Evolutionary conservation across 1,139 yeast genomes (phyloP).

Genomic region (Geotrichum macrosporum): DNA sequence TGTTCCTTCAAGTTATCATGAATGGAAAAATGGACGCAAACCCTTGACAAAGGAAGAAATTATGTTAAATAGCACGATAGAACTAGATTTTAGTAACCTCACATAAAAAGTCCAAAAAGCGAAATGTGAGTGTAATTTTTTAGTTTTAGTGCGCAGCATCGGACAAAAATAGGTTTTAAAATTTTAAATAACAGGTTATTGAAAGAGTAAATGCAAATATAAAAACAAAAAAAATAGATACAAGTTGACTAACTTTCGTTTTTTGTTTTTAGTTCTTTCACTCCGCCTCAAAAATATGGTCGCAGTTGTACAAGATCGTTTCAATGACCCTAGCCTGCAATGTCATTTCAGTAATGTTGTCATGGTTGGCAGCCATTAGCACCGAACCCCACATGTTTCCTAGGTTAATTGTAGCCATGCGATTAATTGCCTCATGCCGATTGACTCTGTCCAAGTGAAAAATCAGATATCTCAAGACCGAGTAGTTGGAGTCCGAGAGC

Average conservation of each 20-base stretch:
- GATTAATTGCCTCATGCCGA: constrained; percentile 55
- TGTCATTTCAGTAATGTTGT: constrained; percentile 68
- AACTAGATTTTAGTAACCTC: too few relatives aligned
- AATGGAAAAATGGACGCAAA: not conserved
- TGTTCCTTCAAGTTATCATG: too few relatives aligned
- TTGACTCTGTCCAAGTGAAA: constrained; percentile 81
- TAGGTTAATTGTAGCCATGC: constrained; percentile 76
- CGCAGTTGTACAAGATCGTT: constrained; percentile 52
- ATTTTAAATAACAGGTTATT: too few relatives aligned
- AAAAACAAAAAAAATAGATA: not conserved
- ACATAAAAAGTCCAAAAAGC: too few relatives aligned
- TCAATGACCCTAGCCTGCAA: constrained; percentile 79
- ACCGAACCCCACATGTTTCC: constrained; percentile 96
- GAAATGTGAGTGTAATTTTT: too few relatives aligned
- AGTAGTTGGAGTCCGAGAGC: constrained; percentile 91
- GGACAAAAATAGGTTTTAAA: too few relatives aligned
- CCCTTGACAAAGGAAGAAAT: too few relatives aligned
- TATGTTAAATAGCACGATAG: too few relatives aligned
- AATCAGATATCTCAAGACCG: constrained; percentile 76
- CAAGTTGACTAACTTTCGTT: too few relatives aligned
- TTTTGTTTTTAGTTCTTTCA: too few relatives aligned
- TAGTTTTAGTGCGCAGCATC: too few relatives aligned
- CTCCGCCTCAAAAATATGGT: constrained; percentile 21
- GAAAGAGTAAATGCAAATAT: too few relatives aligned
- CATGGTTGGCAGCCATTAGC: constrained; percentile 42